Evolutionary conservation across 192 early-diverging fungal species (phyloP).

Genomic region (Coemansia umbellata): DNA sequence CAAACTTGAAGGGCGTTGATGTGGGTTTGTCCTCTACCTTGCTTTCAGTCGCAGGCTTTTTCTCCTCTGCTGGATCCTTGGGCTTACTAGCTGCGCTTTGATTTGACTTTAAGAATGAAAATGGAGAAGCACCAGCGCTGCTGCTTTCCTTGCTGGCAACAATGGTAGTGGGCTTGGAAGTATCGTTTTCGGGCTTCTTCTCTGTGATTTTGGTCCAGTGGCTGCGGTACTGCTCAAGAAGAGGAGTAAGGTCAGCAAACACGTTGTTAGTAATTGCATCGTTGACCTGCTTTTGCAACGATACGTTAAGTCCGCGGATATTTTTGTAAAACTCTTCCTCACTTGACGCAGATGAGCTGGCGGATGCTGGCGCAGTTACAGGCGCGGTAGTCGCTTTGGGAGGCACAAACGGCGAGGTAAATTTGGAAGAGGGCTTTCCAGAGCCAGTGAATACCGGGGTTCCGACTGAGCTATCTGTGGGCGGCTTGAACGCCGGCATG

Average conservation of each 20-base stretch:
- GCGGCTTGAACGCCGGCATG: conserved; percentile 39
- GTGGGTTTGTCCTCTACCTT: not conserved
- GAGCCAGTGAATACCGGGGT: not conserved
- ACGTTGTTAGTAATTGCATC: conserved; percentile 28
- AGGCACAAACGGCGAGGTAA: conserved; percentile 21
- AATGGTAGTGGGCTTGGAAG: not conserved
- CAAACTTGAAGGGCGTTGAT: not conserved
- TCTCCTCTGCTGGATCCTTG: not conserved
- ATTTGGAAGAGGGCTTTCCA: conserved; percentile 7
- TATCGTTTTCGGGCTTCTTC: not conserved
- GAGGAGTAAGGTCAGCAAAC: conserved; percentile 42
- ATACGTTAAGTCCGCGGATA: conserved; percentile 50
- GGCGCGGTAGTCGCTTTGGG: conserved; percentile 1
- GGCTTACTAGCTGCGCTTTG: not conserved
- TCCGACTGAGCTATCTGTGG: conserved; percentile 2
- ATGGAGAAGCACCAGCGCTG: not conserved
- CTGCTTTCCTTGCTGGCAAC: not conserved
- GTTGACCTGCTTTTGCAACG: conserved; percentile 35
- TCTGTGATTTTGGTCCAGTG: conserved; percentile 32
- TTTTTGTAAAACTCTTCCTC: conserved; percentile 35
- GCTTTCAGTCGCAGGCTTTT: not conserved
- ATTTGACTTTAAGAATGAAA: not conserved
- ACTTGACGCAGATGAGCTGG: not conserved
- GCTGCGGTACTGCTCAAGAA: conserved; percentile 36
- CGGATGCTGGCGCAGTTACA: not conserved